Evolutionary conservation across 164 flowering plant species (phyloP).

Genomic region (Pachysandra terminalis): DNA sequence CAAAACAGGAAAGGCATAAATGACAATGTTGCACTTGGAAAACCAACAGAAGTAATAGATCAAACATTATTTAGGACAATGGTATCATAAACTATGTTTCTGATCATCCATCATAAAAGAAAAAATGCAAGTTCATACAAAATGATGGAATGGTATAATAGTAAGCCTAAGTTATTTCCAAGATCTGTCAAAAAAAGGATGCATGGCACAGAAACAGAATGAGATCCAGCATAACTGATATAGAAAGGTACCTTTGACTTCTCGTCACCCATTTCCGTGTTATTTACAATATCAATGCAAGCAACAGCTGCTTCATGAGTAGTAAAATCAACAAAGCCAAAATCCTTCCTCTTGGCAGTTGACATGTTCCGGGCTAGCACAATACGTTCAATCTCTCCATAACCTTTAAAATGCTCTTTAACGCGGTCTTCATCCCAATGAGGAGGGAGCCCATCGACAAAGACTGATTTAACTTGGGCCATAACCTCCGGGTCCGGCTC

Average conservation of each 20-base stretch:
- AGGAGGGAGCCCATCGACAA: conserved; percentile 75
- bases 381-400: conserved; percentile 61
- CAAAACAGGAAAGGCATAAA: no score
- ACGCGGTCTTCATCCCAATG: conserved; percentile 74
- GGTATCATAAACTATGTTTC: no score
- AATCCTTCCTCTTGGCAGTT: conserved; percentile 77
- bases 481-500: conserved; percentile 78
- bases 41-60: no score
- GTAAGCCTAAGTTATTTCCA: neutral
- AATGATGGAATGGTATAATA: no score
- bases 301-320: conserved; percentile 72
- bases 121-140: neutral
- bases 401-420: conserved; percentile 49
- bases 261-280: conserved; percentile 48
- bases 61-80: no score
- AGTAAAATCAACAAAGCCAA: conserved; percentile 74
- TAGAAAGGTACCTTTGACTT: conserved; percentile 46
- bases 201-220: neutral
- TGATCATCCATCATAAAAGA: no score
- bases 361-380: conserved; percentile 79
- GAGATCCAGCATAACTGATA: neutral
- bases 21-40: no score
- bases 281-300: conserved; percentile 53
- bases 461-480: conserved; percentile 78
- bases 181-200: no score